phyloP scores from a whole-genome alignment of 495 filamentous ascomycete species.

The Chaetomium tenue region DNA sequence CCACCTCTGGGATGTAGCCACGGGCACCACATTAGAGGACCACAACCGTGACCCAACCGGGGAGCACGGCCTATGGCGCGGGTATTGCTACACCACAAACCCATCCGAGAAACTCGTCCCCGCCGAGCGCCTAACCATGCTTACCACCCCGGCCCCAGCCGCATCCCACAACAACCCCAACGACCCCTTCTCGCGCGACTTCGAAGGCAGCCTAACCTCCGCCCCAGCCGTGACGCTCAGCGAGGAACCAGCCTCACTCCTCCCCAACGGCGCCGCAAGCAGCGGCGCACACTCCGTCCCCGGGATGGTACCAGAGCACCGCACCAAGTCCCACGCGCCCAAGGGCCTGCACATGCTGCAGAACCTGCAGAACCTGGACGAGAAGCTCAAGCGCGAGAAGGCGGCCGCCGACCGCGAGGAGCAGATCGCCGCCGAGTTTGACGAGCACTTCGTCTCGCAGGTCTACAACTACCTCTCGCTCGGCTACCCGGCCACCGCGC shows the following conservation, averaged over 20 bases:
- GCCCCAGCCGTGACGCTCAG: slow-evolving; percentile 27
- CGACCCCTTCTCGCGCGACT: slow-evolving; percentile 44
- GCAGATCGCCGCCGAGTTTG: slow-evolving; percentile 63
- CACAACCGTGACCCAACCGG: slow-evolving; percentile 50
- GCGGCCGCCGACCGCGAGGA: slow-evolving; percentile 51
- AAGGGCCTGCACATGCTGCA: slow-evolving; percentile 50
- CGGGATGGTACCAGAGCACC: slow-evolving; percentile 28
- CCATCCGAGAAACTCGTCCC: slow-evolving; percentile 39
- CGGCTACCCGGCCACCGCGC: slow-evolving; percentile 80
- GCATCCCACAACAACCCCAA: slow-evolving; percentile 16
- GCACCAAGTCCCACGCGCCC: slow-evolving; percentile 32
- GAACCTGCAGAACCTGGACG: slow-evolving; percentile 48
- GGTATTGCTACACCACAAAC: slow-evolving; percentile 54
- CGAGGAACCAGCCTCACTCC: slow-evolving; percentile 29
- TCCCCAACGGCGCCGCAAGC: slow-evolving; percentile 9
- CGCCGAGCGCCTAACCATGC: slow-evolving; percentile 37
- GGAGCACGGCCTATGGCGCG: slow-evolving; percentile 64
- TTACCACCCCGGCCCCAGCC: slow-evolving; percentile 41
- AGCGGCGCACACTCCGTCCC: slow-evolving; percentile 15
- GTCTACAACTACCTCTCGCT: slow-evolving; percentile 95
- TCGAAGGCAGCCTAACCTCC: slow-evolving; percentile 19
- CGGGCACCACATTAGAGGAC: slow-evolving; percentile 41
- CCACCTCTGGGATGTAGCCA: slow-evolving; percentile 41
- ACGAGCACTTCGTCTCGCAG: slow-evolving; percentile 85
- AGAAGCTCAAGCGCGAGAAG: slow-evolving; percentile 49